phyloP scores from a whole-genome alignment of 2,329 filamentous ascomycete species.

The Kalmusia sp. region DNA sequence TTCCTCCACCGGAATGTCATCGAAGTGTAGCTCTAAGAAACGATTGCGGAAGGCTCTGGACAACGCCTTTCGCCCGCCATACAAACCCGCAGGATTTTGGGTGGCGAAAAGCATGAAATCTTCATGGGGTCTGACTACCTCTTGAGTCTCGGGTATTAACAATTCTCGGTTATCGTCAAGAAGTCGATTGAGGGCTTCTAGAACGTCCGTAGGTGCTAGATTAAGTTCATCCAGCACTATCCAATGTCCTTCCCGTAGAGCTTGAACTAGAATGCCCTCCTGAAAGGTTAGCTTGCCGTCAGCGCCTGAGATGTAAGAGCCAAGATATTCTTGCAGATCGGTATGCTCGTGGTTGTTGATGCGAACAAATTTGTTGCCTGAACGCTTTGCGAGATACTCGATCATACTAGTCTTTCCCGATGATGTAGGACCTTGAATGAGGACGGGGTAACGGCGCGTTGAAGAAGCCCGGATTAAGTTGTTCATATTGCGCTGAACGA shows the following conservation, averaged over 20 bases:
- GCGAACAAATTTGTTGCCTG: slow-evolving; percentile 94
- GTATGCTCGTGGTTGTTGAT: slow-evolving; percentile 99
- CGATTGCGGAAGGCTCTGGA: slow-evolving; percentile 95
- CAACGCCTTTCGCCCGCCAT: slow-evolving; percentile 91
- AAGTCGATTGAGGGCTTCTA: slow-evolving; percentile 93
- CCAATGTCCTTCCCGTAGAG: slow-evolving; percentile 92
- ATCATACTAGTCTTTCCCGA: slow-evolving; percentile 99
- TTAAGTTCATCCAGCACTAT: slow-evolving; percentile 98
- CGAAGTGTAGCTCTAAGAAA: slow-evolving; percentile 96
- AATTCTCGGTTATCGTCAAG: slow-evolving; percentile 96
- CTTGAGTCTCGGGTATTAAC: slow-evolving; percentile 94
- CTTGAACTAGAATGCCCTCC: slow-evolving; percentile 91
- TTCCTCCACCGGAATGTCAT: slow-evolving; percentile 96
- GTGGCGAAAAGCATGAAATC: slow-evolving; percentile 99
- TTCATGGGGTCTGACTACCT: slow-evolving; percentile 87
- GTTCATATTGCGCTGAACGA: slow-evolving; percentile 91
- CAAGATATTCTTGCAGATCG: slow-evolving; percentile 95
- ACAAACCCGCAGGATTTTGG: slow-evolving; percentile 93
- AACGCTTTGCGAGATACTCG: slow-evolving; percentile 95
- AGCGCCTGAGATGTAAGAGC: slow-evolving; percentile 85
- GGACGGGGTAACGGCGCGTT: slow-evolving; percentile 87
- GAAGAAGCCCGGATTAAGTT: slow-evolving; percentile 94
- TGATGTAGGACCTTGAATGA: slow-evolving; percentile 96
- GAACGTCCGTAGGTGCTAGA: slow-evolving; percentile 92
- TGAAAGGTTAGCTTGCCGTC: slow-evolving; percentile 90